These are phyloP conservation scores for Suhomyces xylopsoci DNA, from an alignment of 805 yeast species.

Conservation along the genomic window DNA sequence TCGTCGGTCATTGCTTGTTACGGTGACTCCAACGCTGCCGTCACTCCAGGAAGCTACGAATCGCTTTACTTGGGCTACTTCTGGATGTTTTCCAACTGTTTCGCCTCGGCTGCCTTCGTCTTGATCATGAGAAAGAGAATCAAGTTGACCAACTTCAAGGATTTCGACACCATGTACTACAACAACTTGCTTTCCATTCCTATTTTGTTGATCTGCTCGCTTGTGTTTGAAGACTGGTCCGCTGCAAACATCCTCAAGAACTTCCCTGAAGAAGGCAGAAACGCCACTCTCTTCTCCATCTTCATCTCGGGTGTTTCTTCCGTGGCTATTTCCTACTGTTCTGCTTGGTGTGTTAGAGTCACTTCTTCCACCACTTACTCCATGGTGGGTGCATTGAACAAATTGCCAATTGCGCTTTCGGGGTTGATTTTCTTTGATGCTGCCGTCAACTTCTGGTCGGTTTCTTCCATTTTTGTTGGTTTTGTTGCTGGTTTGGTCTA, in stretches of 20 bases:
- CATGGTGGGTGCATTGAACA: conserved; percentile 99
- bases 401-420: conserved; percentile 93
- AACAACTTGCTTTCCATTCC: conserved; percentile 94
- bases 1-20: conserved; percentile 95
- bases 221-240: conserved; percentile 91
- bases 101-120: conserved; percentile 91
- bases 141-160: conserved; percentile 93
- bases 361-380: conserved; percentile 98
- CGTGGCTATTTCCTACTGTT: conserved; percentile 96
- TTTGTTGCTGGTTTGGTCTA: conserved; percentile 94
- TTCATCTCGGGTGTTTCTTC: conserved; percentile 89
- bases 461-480: conserved; percentile 88
- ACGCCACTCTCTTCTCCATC: conserved; percentile 76
- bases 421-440: conserved; percentile 95
- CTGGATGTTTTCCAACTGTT: conserved; percentile 96
- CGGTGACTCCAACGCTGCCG: conserved; percentile 59
- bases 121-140: conserved; percentile 96
- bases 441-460: conserved; percentile 88
- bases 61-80: conserved; percentile 72
- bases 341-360: conserved; percentile 99
- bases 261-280: conserved; percentile 73
- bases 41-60: conserved; percentile 39
- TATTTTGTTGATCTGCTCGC: conserved; percentile 70
- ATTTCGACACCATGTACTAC: conserved; percentile 97
- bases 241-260: conserved; percentile 67